Conservation (phyloP, 192 early-diverging fungal genomes). For the Podila verticillata region DNA sequence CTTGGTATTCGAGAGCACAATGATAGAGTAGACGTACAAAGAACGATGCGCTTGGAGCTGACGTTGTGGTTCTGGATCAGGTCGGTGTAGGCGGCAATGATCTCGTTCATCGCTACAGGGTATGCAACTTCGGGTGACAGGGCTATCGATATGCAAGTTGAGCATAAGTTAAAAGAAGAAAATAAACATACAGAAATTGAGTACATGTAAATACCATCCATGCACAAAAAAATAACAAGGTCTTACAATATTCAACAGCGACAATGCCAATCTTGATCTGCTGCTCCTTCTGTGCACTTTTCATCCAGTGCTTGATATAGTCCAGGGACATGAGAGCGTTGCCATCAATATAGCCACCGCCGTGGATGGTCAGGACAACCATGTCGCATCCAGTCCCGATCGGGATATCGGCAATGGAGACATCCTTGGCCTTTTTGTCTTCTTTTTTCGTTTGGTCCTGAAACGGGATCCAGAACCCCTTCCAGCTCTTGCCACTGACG, state of each 20-base stretch:
- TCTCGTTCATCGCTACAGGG: slow-evolving; percentile 28
- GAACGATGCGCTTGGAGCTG: slow-evolving; percentile 13
- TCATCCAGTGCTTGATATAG: slow-evolving; percentile 25
- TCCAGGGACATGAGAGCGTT: slow-evolving; percentile 27
- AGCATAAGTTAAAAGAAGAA: not conserved
- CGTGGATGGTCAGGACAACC: slow-evolving; percentile 23
- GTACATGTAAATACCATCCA: not conserved
- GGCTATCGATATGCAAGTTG: slow-evolving; percentile 3
- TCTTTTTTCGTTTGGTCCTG: slow-evolving; percentile 17
- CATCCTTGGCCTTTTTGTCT: not conserved
- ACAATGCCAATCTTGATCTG: slow-evolving; percentile 27
- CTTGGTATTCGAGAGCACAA: not conserved
- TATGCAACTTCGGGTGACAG: slow-evolving; percentile 32
- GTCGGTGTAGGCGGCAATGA: slow-evolving; percentile 19
- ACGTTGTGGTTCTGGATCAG: slow-evolving; percentile 18
- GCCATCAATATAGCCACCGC: slow-evolving; percentile 31
- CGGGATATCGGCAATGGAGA: not conserved
- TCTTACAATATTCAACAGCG: slow-evolving; percentile 34
- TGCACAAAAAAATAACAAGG: not conserved
- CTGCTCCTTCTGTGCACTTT: slow-evolving; percentile 14
- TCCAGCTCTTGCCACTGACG: slow-evolving; percentile 16
- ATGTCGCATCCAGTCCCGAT: slow-evolving; percentile 32
- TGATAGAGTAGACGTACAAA: slow-evolving; percentile 13
- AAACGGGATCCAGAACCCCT: slow-evolving; percentile 45
- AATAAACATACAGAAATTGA: not conserved